Conservation (phyloP, 1,284 basidiomycete species). For the Volvariella volvacea region DNA sequence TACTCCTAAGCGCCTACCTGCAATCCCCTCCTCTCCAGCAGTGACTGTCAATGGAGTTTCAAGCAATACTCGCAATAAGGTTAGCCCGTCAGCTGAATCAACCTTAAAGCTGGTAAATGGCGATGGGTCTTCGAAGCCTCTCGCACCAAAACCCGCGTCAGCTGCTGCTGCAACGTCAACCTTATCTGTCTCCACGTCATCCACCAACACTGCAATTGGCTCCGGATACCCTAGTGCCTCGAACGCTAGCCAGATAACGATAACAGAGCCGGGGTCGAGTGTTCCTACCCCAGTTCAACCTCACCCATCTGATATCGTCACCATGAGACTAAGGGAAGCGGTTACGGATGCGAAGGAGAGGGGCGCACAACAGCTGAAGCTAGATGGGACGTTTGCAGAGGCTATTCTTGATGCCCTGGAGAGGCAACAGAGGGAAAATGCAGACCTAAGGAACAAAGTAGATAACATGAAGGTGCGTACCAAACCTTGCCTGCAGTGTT, state of each 20-base stretch:
- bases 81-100: too few species aligned
- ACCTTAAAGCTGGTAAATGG: too few species aligned
- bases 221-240: too few species aligned
- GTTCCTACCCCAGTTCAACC: conserved; percentile 21
- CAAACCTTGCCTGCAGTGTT: too few species aligned
- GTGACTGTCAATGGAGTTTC: too few species aligned
- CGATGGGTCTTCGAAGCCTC: too few species aligned
- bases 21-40: too few species aligned
- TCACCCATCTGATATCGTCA: conserved; percentile 41
- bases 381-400: conserved; percentile 74
- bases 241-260: not conserved
- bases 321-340: conserved; percentile 51
- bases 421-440: conserved; percentile 55
- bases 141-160: conserved; percentile 17
- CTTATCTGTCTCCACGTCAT: conserved; percentile 18
- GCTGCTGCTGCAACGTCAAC: conserved; percentile 22
- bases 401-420: conserved; percentile 68
- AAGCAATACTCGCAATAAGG: too few species aligned
- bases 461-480: conserved; percentile 78
- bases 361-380: conserved; percentile 56
- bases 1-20: too few species aligned
- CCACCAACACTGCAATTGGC: too few species aligned
- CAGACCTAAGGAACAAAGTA: conserved; percentile 69
- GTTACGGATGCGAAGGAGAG: conserved; percentile 59
- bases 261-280: conserved; percentile 13